Conservation (phyloP, 2,329 filamentous ascomycete species). For the Fusarium algeriense region DNA sequence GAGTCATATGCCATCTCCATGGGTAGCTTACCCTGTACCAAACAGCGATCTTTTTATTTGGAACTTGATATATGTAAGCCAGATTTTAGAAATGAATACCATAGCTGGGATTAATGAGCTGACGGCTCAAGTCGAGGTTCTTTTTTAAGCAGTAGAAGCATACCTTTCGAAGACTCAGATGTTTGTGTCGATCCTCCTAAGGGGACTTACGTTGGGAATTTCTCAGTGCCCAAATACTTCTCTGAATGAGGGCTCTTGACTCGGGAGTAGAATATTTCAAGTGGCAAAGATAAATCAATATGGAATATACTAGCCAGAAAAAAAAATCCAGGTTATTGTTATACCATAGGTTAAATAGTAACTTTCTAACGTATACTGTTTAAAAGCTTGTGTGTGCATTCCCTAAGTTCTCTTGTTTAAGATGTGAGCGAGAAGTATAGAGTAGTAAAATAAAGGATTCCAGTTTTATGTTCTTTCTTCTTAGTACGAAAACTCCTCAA, state of each 20-base stretch:
- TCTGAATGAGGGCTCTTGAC: neutral
- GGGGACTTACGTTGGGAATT: neutral
- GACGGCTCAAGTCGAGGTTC: neutral
- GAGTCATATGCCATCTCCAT: constrained; percentile 5
- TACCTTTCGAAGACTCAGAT: neutral
- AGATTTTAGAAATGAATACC: neutral
- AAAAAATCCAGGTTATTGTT: neutral
- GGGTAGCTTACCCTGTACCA: neutral
- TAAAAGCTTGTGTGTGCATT: neutral
- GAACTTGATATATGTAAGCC: neutral
- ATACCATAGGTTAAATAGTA: neutral
- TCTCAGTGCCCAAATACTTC: neutral
- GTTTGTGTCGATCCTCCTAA: neutral
- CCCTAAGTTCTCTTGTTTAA: neutral
- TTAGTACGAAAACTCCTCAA: too few relatives aligned
- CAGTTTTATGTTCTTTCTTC: too few relatives aligned
- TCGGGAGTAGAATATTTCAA: too few relatives aligned
- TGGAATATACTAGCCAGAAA: neutral
- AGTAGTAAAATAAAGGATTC: too few relatives aligned
- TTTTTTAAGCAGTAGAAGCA: neutral
- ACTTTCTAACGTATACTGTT: neutral
- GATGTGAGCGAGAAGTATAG: too few relatives aligned
- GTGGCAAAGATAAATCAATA: neutral
- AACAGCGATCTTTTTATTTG: neutral
- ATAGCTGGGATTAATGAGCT: neutral